Percentiles rank a stretch among this genome's conserved stretches.
Evolutionary conservation across 192 early-diverging fungal genomes (phyloP).

Genomic region (Backusella mclennaniae): DNA sequence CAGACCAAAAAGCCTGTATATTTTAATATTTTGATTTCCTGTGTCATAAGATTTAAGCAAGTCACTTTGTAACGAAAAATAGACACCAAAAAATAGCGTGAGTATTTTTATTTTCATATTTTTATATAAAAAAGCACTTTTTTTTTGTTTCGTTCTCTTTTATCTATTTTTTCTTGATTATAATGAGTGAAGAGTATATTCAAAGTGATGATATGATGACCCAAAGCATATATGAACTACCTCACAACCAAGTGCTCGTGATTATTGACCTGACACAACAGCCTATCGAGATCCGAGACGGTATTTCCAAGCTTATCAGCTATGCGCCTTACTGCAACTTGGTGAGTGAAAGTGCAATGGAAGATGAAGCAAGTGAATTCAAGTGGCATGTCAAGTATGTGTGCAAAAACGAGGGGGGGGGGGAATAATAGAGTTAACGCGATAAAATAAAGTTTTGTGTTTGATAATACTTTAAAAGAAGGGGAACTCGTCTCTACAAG

Average conservation of each 20-base stretch:
- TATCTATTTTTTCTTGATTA: neutral
- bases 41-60: neutral
- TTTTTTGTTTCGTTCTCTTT: neutral
- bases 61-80: neutral
- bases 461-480: conserved; percentile 27
- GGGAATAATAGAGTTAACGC: neutral
- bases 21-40: neutral
- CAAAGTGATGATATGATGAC: conserved; percentile 3
- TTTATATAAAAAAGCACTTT: neutral
- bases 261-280: conserved; percentile 18
- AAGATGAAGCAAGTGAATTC: conserved; percentile 15
- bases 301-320: conserved; percentile 22
- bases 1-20: neutral
- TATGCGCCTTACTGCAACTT: conserved; percentile 30
- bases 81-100: neutral
- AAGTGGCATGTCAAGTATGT: conserved; percentile 26
- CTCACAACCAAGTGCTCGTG: conserved; percentile 6
- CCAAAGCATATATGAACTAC: neutral
- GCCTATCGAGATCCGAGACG: conserved; percentile 35
- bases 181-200: neutral
- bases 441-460: conserved; percentile 28
- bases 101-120: neutral
- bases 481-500: conserved; percentile 22
- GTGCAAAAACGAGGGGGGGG: neutral
- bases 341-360: conserved; percentile 21